Conservation (phyloP, 139 green algal species). For the Micractinium sp. region DNA sequence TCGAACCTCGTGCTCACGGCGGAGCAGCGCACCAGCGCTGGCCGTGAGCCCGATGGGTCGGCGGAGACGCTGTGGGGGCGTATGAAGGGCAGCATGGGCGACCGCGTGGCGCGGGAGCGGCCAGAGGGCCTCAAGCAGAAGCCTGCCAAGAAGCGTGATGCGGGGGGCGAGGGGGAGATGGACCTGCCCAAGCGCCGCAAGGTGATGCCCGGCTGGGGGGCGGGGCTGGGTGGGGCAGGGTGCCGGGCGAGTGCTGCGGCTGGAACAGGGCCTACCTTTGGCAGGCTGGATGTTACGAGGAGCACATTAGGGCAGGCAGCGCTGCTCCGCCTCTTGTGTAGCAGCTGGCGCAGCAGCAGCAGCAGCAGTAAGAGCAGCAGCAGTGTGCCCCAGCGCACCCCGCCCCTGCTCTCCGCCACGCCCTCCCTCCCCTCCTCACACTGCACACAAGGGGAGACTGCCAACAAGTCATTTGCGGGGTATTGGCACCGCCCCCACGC, state of each 20-base stretch:
- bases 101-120: slow-evolving; percentile 72
- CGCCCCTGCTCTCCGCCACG: too few relatives aligned
- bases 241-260: not conserved
- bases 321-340: not conserved
- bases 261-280: too few relatives aligned
- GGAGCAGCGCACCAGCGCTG: slow-evolving; percentile 82
- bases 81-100: slow-evolving; percentile 89
- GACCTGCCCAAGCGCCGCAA: slow-evolving; percentile 56
- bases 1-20: slow-evolving; percentile 95
- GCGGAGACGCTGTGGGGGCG: slow-evolving; percentile 86
- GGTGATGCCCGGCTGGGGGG: slow-evolving; percentile 7
- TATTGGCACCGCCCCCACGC: too few relatives aligned
- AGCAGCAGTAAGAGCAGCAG: too few relatives aligned
- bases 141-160: slow-evolving; percentile 67
- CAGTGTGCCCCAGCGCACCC: too few relatives aligned
- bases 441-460: too few relatives aligned
- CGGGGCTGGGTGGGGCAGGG: too few relatives aligned
- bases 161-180: slow-evolving; percentile 30
- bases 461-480: too few relatives aligned
- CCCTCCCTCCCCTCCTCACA: too few relatives aligned
- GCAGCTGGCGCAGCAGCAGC: not conserved
- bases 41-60: slow-evolving; percentile 89
- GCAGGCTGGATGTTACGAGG: too few relatives aligned
- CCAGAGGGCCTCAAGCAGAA: slow-evolving; percentile 75
- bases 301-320: too few relatives aligned